Evolutionary conservation across 768 basidiomycete species (phyloP), one percentile per base, ranked within the genome.

Genomic region (Naganishia randhawae): DNA sequence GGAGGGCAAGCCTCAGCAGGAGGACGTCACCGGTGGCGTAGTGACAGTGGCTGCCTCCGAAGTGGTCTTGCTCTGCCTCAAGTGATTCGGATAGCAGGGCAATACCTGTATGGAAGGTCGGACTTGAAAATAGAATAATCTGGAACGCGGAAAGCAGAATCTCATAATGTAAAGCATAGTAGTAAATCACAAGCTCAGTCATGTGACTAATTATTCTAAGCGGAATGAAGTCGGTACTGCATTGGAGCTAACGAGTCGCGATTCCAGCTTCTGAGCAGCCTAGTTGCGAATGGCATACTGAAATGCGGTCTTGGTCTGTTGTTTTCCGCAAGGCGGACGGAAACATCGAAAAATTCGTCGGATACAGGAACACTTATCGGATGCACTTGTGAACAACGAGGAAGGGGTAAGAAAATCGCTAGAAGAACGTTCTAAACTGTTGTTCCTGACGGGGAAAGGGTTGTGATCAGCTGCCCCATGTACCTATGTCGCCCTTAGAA

Each of bases 51-150:
- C 63, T 10, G 63, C 63, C 29, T 65, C 63, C 16, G 63, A 65
- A 51, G 63, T 65, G 14, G 63, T 65, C 37, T 9, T 65, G 63
- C 63, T 65, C 31, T 65, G 41, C 37, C 37, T 65, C 6, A 50
- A 65, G 14, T 65, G 41, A 50, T n/a, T 65, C 25, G 57, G 51
- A 19, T 54, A 16, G 16, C 27, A 54, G 16, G 45, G 19, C 11
- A 22, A 48, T 48, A 22, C 45, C n/a, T 22, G 11, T 48, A 5
- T 48, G 19, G n/a, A 48, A 48, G 45, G 45, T 13, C 25, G 42
- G 19, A 42, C 14, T 42, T 42, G 42, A 17, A 42, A 42, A 42
- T 13, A 17, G 13, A 48, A 3, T 48, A 1, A 22, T 22, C 25
- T 48, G 45, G 3, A 19, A 42, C 25, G 25, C n/a, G 45, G 45